These are phyloP conservation scores for Metarhizium rileyi DNA, from an alignment of 2,329 filamentous ascomycete species.

Conservation along the genomic window DNA sequence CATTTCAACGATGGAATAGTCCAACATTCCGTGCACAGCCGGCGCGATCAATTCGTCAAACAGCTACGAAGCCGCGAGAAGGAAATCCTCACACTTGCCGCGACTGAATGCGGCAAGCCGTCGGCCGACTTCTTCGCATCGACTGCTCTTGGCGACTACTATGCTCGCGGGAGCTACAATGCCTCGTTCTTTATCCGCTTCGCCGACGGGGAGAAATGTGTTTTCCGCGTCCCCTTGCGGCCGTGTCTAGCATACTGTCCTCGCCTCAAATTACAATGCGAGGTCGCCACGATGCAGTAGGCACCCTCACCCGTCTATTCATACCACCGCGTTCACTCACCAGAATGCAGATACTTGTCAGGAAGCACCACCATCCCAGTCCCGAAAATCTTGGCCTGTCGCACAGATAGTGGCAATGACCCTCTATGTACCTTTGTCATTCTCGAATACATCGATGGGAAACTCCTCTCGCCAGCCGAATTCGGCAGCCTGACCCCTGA, in stretches of 20 bases:
- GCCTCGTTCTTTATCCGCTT: not conserved
- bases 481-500: not conserved
- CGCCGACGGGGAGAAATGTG: not conserved
- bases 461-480: not conserved
- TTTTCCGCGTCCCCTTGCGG: not conserved
- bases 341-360: not conserved
- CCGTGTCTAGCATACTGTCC: not conserved
- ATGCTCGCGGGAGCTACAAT: not conserved
- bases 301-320: not conserved
- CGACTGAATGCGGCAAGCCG: not conserved
- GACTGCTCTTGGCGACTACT: not conserved
- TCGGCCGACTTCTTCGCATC: not conserved
- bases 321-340: not conserved
- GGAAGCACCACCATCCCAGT: not conserved
- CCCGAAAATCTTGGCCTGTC: not conserved
- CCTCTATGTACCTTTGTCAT: not conserved
- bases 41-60: not conserved
- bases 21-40: conserved; percentile 1
- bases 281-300: not conserved
- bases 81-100: not conserved
- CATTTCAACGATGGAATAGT: conserved; percentile 3
- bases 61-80: not conserved
- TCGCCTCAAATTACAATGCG: not conserved
- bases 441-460: not conserved
- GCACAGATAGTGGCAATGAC: not conserved